phyloP scores from a whole-genome alignment of 2,329 filamentous ascomycete genomes.

The Talaromyces pinophilus region DNA sequence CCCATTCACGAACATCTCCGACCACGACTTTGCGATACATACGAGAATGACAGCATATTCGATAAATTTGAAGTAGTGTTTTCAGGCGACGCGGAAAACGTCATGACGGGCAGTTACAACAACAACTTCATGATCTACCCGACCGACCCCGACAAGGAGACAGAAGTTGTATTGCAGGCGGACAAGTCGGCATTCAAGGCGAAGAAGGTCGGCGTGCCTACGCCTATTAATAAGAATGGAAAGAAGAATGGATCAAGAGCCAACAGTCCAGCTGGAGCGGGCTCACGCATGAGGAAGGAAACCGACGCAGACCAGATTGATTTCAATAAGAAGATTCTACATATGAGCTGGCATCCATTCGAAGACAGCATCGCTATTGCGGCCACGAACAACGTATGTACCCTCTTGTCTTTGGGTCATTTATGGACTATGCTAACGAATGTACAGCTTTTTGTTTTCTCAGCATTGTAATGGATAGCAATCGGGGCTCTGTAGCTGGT shows the following conservation, averaged over 20 bases:
- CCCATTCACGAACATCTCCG: constrained; percentile 97
- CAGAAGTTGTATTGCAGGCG: constrained; percentile 93
- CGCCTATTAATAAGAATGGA: constrained; percentile 85
- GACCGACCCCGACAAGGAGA: constrained; percentile 91
- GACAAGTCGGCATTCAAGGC: constrained; percentile 99
- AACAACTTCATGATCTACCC: constrained; percentile 99
- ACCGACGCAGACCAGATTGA: constrained; percentile 99
- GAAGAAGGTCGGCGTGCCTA: constrained; percentile 98
- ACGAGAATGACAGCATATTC: constrained; percentile 99
- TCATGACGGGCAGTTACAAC: constrained; percentile 99
- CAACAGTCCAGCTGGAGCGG: constrained; percentile 82
- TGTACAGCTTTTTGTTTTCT: constrained; percentile 72
- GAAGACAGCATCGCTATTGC: constrained; percentile 99
- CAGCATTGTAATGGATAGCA: constrained; percentile 59
- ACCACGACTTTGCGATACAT: constrained; percentile 92
- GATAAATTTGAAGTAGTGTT: constrained; percentile 99
- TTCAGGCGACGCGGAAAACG: constrained; percentile 95
- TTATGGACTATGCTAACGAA: background rate
- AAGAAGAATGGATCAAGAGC: constrained; percentile 90
- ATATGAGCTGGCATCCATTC: constrained; percentile 99
- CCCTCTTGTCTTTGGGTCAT: background rate
- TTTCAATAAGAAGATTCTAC: constrained; percentile 99
- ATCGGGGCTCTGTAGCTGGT: constrained; percentile 14
- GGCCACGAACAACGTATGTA: constrained; percentile 95
- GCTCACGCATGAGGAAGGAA: constrained; percentile 96